phyloP scores from a whole-genome alignment of 2,329 filamentous ascomycete species.

The Scedosporium aurantiacum region DNA sequence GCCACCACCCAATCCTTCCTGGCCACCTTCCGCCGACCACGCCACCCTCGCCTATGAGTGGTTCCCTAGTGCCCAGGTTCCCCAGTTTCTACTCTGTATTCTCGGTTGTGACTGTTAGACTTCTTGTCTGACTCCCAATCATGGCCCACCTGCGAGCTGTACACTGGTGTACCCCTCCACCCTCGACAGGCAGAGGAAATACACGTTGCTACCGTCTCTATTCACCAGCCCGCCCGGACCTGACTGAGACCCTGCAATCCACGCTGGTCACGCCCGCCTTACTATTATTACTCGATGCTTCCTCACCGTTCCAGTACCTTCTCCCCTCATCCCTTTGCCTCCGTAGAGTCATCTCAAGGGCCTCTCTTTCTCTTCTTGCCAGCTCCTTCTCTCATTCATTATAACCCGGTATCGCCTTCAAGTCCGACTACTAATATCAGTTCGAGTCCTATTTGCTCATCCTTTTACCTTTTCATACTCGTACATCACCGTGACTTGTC shows the following conservation, averaged over 20 bases:
- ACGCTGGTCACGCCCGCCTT: slow-evolving; percentile 1
- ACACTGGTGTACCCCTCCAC: neutral
- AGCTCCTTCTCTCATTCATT: slow-evolving; percentile 4
- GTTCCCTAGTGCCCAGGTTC: slow-evolving; percentile 2
- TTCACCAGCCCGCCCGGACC: neutral
- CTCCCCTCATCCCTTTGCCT: slow-evolving; percentile 4
- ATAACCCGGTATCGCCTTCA: slow-evolving; percentile 2
- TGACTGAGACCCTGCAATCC: neutral
- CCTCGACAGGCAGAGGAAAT: neutral
- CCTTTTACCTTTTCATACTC: neutral
- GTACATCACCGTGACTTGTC: neutral
- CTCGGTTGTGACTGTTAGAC: neutral
- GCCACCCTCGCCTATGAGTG: neutral
- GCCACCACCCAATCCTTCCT: neutral
- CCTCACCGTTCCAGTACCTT: slow-evolving; percentile 5
- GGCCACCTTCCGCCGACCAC: neutral
- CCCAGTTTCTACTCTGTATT: slow-evolving; percentile 6
- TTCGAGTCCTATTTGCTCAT: neutral
- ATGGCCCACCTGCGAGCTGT: neutral
- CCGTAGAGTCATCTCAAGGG: slow-evolving; percentile 6
- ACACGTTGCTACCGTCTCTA: neutral
- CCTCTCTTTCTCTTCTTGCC: slow-evolving; percentile 7
- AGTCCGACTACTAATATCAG: neutral
- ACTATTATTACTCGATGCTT: slow-evolving; percentile 1
- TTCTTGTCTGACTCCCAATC: too few relatives aligned